Conservation (phyloP, 2,329 filamentous ascomycete genomes). For the Cercospora sojina region DNA sequence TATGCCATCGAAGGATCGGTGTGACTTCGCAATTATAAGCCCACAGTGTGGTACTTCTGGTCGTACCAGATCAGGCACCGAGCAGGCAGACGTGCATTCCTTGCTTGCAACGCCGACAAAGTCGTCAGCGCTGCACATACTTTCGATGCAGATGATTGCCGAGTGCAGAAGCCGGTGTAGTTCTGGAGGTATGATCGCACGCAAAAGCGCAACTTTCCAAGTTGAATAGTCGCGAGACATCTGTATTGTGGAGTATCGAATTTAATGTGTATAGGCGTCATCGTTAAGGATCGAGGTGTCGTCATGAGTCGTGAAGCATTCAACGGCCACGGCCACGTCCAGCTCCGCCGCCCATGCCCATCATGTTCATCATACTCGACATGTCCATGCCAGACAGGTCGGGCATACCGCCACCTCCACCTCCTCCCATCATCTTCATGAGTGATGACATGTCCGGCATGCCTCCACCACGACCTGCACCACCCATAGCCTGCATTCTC, state of each 20-base stretch:
- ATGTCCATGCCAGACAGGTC: conserved; percentile 57
- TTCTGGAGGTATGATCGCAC: neutral
- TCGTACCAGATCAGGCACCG: neutral
- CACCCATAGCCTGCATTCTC: conserved; percentile 87
- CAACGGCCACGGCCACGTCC: conserved; percentile 16
- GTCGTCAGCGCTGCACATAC: neutral
- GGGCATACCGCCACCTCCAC: conserved; percentile 62
- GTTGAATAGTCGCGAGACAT: neutral
- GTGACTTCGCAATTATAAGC: neutral
- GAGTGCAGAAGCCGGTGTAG: neutral
- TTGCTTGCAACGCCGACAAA: neutral
- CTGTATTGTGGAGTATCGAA: neutral
- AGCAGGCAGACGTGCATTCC: neutral
- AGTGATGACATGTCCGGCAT: conserved; percentile 83
- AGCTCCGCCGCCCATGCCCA: conserved; percentile 58
- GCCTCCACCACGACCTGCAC: conserved; percentile 59
- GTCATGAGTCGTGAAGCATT: neutral
- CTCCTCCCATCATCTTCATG: conserved; percentile 82
- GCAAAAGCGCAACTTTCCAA: neutral
- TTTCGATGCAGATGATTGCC: neutral
- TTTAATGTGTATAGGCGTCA: neutral
- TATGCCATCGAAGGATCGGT: neutral
- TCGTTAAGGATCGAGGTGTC: neutral
- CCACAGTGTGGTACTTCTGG: neutral
- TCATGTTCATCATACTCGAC: conserved; percentile 74